A percentile compares a stretch with the other conserved stretches of the same genome.
Evolutionary conservation across 2,329 filamentous ascomycete genomes (phyloP).

Genomic region (Nothophoma quercina): DNA sequence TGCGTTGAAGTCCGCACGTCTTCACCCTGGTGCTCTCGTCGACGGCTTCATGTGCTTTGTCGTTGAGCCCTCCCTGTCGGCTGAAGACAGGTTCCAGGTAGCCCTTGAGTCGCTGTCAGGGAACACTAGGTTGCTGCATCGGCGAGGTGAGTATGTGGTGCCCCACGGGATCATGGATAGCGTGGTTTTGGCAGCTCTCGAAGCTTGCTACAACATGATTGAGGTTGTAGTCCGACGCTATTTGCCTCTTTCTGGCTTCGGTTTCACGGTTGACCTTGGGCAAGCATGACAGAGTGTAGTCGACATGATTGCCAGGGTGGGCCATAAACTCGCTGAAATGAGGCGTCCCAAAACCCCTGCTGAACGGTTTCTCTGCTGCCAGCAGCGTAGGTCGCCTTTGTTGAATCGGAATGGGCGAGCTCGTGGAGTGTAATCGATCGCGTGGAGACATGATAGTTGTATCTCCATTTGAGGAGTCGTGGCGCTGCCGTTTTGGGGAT

Average conservation of each 20-base stretch:
- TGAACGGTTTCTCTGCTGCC: background rate
- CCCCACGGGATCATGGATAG: no score
- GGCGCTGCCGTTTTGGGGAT: background rate
- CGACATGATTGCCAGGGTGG: background rate
- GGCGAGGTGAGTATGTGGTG: background rate
- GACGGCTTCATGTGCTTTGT: background rate
- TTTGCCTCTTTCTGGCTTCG: no score
- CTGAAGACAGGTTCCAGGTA: background rate
- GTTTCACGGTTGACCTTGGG: background rate
- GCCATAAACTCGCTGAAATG: no score
- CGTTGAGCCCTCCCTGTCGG: background rate
- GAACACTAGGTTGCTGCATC: background rate
- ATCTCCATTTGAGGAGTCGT: conserved; percentile 2
- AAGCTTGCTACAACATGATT: background rate
- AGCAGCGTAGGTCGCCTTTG: background rate
- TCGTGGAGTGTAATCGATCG: background rate
- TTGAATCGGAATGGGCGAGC: background rate
- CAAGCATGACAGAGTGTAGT: background rate
- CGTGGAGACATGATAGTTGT: background rate
- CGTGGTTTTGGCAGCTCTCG: background rate
- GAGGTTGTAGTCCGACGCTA: background rate
- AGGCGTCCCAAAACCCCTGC: background rate
- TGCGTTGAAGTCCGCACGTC: background rate
- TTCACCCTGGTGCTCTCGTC: background rate
- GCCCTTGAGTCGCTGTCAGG: background rate